Conservation (phyloP, 331 rosid species). For the Erythrophleum ivorense region DNA sequence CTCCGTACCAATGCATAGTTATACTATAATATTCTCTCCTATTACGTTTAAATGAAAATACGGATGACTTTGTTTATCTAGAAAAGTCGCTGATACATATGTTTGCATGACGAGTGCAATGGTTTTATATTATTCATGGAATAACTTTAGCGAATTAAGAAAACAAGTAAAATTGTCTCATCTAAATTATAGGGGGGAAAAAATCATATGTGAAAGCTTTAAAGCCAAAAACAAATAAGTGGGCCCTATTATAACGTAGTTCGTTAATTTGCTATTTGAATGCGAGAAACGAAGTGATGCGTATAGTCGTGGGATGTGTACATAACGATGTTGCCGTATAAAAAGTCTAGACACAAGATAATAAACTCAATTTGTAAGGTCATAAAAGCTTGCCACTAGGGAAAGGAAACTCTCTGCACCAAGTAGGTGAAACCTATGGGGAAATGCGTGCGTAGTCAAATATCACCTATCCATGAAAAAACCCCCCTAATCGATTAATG, state of each 20-base stretch:
- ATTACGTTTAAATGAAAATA: too few species aligned
- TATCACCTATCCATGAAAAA: not conserved
- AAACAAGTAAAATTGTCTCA: too few species aligned
- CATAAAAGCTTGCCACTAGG: not conserved
- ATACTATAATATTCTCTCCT: too few species aligned
- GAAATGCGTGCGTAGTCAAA: not conserved
- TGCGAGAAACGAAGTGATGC: not conserved
- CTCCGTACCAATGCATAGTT: too few species aligned
- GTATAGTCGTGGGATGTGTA: not conserved
- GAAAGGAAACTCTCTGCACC: not conserved
- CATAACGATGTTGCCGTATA: not conserved
- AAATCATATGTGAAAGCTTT: too few species aligned
- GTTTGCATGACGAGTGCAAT: too few species aligned
- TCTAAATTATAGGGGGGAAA: too few species aligned
- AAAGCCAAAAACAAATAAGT: not conserved
- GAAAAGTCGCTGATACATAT: too few species aligned
- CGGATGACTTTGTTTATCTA: too few species aligned
- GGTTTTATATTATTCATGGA: too few species aligned
- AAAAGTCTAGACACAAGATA: not conserved
- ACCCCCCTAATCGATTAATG: not conserved
- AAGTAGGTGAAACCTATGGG: not conserved
- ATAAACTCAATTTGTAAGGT: not conserved
- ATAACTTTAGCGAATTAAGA: too few species aligned
- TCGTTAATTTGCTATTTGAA: not conserved
- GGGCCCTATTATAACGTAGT: not conserved